Base-by-base conservation (phyloP, 345 rosid genomes). In the Eucalyptus microcorys region DNA sequence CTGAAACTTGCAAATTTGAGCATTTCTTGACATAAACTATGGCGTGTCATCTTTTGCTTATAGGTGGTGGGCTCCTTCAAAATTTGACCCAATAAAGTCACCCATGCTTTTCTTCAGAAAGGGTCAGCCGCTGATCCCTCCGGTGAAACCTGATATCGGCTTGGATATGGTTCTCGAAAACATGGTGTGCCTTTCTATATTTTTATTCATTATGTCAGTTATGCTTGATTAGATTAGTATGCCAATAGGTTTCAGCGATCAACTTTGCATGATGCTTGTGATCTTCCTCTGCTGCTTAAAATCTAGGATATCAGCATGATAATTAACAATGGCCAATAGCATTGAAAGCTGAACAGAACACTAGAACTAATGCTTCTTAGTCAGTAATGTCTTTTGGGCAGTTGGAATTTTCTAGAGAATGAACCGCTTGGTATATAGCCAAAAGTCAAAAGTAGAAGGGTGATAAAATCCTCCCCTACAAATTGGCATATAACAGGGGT, bases 51-150 rank as follows among this genome's bases (percentile, higher is more conserved):
- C 86, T 87, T 86, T 89, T 88, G 57, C 45, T 21, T 87, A 22
- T 91, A 98, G 99, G 98, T 98, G 99, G 99, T 94, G 97, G 97
- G 98, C 98, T 71, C 98, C 99, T 81, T 93, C 98, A 64, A 98
- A 98, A 91, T 98, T 98, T 90, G 97, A 95, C 86, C 98, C 99
- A 27, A 85, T 94, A 34, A 96, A 95, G 88, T 93, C 97, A 40
- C 99, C 99, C 59, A 95, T 97, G 99, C 94, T 97, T 91, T 98
- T 98, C 97, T 98, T 95, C 92, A 95, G 94, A 94, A 92, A 90
- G 45, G 94, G 93, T 84, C 91, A 85, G 61, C 98, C 99, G 43
- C 66, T 97, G 42, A 90, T 97, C 87, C 98, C 99, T 89, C 95
- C 95, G 8, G 7, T 98, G 84, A 88, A 94, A 84, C 96, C 98